Percentiles rank a stretch among this genome's conserved stretches.
These are phyloP conservation scores for Colletotrichum gigasporum DNA, from an alignment of 2,329 filamentous ascomycete genomes.

Conservation along the genomic window DNA sequence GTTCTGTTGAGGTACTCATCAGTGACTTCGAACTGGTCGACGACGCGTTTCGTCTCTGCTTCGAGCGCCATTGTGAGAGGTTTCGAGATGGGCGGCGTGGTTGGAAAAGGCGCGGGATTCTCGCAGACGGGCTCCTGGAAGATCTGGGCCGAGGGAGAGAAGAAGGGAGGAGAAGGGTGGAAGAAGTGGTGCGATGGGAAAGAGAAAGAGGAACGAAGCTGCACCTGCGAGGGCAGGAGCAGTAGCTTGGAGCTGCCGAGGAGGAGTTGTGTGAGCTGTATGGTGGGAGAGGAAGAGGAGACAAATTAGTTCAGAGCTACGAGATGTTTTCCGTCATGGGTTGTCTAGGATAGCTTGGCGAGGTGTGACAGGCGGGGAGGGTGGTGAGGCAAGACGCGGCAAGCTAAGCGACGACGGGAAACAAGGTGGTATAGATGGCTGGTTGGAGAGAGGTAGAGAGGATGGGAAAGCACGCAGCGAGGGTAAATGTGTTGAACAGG, in stretches of 20 bases:
- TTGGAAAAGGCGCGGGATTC: constrained; percentile 64
- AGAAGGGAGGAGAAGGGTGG: constrained; percentile 40
- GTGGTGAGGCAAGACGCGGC: neutral
- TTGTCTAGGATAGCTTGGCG: constrained; percentile 42
- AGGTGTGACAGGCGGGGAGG: constrained; percentile 34
- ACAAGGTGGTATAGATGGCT: neutral
- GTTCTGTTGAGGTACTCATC: constrained; percentile 81
- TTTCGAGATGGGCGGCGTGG: constrained; percentile 61
- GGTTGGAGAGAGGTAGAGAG: neutral
- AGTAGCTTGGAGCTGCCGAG: constrained; percentile 58
- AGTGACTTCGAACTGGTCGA: constrained; percentile 85
- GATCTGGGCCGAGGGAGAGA: constrained; percentile 53
- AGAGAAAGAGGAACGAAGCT: constrained; percentile 38
- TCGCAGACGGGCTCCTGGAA: constrained; percentile 61
- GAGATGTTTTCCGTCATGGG: constrained; percentile 4
- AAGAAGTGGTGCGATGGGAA: constrained; percentile 38
- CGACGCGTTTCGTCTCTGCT: constrained; percentile 81
- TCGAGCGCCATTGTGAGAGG: constrained; percentile 69
- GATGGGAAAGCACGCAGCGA: neutral
- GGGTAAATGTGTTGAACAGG: neutral
- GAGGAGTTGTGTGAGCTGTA: constrained; percentile 61
- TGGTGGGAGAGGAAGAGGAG: constrained; percentile 32
- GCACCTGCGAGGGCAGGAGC: constrained; percentile 34
- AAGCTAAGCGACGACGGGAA: neutral
- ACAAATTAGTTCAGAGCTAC: constrained; percentile 33